Base-by-base conservation (phyloP, 495 filamentous ascomycete species). In the Wilcoxina mikolae region DNA sequence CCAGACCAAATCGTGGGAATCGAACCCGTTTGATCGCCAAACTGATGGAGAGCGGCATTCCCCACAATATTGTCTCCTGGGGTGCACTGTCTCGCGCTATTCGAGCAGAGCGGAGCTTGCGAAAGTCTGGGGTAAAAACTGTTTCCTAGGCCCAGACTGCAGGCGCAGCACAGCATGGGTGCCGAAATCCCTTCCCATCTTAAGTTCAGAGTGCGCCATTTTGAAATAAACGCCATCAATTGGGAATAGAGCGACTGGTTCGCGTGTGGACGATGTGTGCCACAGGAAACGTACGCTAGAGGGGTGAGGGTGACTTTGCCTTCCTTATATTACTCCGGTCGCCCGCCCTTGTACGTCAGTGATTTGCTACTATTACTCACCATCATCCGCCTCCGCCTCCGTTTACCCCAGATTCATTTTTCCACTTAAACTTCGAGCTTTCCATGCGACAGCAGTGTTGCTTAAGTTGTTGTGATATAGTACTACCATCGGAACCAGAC, bases 241-340 rank as follows among this genome's bases (percentile, higher is more conserved):
- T 29, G 27, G 46, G 25, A 3, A 49, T 49, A 29, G 46, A 18
- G 25, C 46, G 22, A 20, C 17, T 49, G 46, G 15, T 49, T 15
- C 23, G 46, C 25, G 22, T 18, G n/a, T 46, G 46, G 23, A 11
- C 12, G 23, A 28, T 49, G 46, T 29, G 46, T 29, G 7, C 22
- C 46, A 28, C 43, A 24, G 43, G 22, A 46, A 46, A 46, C 43
- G 43, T 46, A 20, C 43, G 43, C 43, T 46, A 24, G 11, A 46
- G 23, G n/a, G 43, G 43, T 10, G 43, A 23, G 9, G 46, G 46
- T 27, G 46, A 25, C 39, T 18, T 5, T 43, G 31, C 7, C 11
- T 49, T 20, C 46, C 46, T 49, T 49, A 49, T 49, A 49, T 49
- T 49, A 25, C 46, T 49, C 46, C 46, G 46, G 46, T 49, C 46